Base-by-base conservation (phyloP, 1,284 basidiomycete genomes). In the Naganishia sp. region DNA sequence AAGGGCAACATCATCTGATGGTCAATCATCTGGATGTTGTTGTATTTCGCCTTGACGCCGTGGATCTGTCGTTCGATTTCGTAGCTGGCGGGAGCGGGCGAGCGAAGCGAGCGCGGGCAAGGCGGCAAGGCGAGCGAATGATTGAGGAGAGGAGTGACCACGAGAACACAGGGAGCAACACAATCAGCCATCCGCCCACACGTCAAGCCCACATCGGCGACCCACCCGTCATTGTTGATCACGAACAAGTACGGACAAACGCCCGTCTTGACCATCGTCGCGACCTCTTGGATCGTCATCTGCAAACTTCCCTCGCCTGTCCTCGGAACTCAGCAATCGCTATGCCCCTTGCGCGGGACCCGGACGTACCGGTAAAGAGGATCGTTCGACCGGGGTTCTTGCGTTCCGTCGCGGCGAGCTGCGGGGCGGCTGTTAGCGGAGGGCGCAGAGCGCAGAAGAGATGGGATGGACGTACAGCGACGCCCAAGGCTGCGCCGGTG, bases 211-310 rank as follows among this genome's bases (percentile, higher is more conserved):
- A 83, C 79, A 23, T 81, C 70, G 72, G 82, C 83, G 23, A 90
- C 75, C 91, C 87, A 69, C 92, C 94, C 94, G 62, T 86, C 86
- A 79, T 96, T 94, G 82, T 94, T 93, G 66, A 96, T 82, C 17
- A 97, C 83, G 62, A 82, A 82, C 52, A 82, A 70, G 71, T 81
- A 80, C 0, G 82, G 81, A 56, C 70, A 75, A 28, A 81, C 72
- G 21, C 76, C 77, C 53, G 76, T 73, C 53, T 79, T 74, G 56
- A 83, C 75, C 80, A 83, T 82, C 0, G 82, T 83, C 11, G 79
- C 79, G 57, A 84, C 73, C 67, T 66, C 75, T 58, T 71, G 64
- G 11, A 81, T 79, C 15, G 79, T 74, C 21, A 84, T 73, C 70
- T 84, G 82, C 83, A 83, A 74, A 18, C 75, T 78, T 25, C 60